Base-by-base conservation (phyloP, 148 eudicot genomes). In the Rhododendron ovatum region DNA sequence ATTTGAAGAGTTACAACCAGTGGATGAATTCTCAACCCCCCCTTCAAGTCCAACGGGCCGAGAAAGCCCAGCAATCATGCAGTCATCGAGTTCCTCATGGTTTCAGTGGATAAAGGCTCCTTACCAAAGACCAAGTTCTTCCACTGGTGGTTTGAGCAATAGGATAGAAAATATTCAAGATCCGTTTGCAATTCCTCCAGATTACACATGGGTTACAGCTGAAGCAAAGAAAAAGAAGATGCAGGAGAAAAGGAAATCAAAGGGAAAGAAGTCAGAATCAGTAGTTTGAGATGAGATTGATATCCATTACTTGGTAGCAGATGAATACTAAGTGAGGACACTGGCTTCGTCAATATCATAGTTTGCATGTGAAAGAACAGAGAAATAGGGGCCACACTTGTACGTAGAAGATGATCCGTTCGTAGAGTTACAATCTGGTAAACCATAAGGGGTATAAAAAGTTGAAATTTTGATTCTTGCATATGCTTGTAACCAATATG, bases 11-110 rank as follows among this genome's bases (percentile, higher is more conserved):
- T 83, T 96, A 57, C 94, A 91, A 88, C 92, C 96, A 0, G 18
- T 86, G 80, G 98, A 96, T 45, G 95, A 96, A 88, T 96, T 96
- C 82, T 92, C 95, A 47, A 96, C 99, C 45, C 99, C 99, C 10
- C 99, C 95, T 88, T 95, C 99, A 12, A 96, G 98, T 78, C 98
- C 98, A 15, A 87, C 90, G 11, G 89, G 89, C 81, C 86, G 78
- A 80, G 90, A 89, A 78, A 92, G 90, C 82, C 92, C 92, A 7
- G 15, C 88, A 13, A 81, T 81, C 53, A 53, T 43, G 20, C 88
- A 84, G 76, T 41, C 89, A 41, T 86, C 87, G 9, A 82, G 89
- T 50, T 92, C 98, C 85, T 26, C 90, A 89, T 85, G 87, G 91
- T 82, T 90, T 88, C 48, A 15, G 77, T 53, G 81, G 65, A 81